Percentiles rank a stretch among this genome's conserved stretches.
These are phyloP conservation scores for Solanum hybrid DNA, from an alignment of 305 asterid species.

Conservation along the genomic window DNA sequence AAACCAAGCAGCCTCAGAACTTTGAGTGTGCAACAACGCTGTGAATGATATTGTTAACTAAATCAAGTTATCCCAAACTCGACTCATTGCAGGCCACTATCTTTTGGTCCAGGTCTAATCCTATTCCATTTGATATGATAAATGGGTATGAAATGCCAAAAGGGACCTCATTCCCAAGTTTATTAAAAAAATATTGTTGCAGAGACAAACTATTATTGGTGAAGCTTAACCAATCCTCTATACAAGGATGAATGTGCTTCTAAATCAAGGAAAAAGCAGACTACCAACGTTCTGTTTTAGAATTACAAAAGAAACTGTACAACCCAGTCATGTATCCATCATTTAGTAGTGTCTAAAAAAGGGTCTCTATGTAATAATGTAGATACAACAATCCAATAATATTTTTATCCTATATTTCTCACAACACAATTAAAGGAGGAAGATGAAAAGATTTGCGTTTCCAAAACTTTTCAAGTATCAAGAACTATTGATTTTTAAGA, in stretches of 20 bases:
- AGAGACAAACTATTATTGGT: neutral
- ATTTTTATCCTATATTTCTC: neutral
- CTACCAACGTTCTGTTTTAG: neutral
- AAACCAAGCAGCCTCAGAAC: constrained; percentile 1
- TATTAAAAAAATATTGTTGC: neutral
- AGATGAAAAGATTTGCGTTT: neutral
- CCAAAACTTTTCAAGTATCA: neutral
- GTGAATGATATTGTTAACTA: neutral
- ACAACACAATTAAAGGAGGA: neutral
- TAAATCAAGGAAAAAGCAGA: neutral
- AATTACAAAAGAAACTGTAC: constrained; percentile 3
- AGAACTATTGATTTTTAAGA: neutral
- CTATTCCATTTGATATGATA: neutral
- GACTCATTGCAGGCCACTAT: neutral
- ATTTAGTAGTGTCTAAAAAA: neutral
- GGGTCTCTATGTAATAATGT: neutral
- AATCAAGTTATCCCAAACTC: neutral
- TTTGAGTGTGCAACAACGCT: neutral
- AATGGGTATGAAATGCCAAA: neutral
- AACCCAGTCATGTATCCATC: neutral
- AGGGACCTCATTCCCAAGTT: constrained; percentile 4
- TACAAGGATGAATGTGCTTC: neutral
- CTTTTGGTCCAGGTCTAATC: neutral
- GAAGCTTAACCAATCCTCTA: neutral
- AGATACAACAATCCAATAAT: neutral